A percentile compares a stretch with the other conserved stretches of the same genome.
These are phyloP conservation scores for Saitozyma podzolica DNA, from an alignment of 768 basidiomycete species.

Conservation along the genomic window DNA sequence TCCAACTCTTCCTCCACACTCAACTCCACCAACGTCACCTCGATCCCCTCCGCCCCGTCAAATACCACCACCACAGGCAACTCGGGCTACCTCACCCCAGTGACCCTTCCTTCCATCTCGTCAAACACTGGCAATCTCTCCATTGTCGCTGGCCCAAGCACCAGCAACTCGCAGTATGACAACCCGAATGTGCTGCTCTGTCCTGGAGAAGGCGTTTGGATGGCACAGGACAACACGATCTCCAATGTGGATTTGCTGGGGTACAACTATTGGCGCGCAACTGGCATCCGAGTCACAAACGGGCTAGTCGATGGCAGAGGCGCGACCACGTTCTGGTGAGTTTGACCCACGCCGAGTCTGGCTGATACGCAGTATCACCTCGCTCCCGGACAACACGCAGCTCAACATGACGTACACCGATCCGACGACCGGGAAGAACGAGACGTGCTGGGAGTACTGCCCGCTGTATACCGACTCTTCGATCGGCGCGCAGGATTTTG, in stretches of 20 bases:
- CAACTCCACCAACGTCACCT: slow-evolving; percentile 64
- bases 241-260: slow-evolving; percentile 75
- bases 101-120: slow-evolving; percentile 67
- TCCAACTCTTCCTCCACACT: slow-evolving; percentile 51
- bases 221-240: slow-evolving; percentile 68
- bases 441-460: slow-evolving; percentile 75
- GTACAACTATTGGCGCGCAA: slow-evolving; percentile 71
- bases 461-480: slow-evolving; percentile 75
- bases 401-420: slow-evolving; percentile 76
- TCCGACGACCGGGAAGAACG: slow-evolving; percentile 69
- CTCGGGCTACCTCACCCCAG: slow-evolving; percentile 79
- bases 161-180: slow-evolving; percentile 38
- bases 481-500: slow-evolving; percentile 88
- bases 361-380: slow-evolving; percentile 63
- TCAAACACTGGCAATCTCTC: slow-evolving; percentile 63
- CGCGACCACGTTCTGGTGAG: slow-evolving; percentile 84
- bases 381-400: slow-evolving; percentile 84
- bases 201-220: slow-evolving; percentile 82
- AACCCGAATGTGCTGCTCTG: slow-evolving; percentile 64
- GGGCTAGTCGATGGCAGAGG: slow-evolving; percentile 78
- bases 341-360: slow-evolving; percentile 7
- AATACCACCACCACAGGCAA: slow-evolving; percentile 67
- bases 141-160: slow-evolving; percentile 54
- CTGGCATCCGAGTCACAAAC: slow-evolving; percentile 86
- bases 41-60: slow-evolving; percentile 71